Base-by-base conservation (phyloP, 768 basidiomycete genomes). In the Phaeotremella skinneri region DNA sequence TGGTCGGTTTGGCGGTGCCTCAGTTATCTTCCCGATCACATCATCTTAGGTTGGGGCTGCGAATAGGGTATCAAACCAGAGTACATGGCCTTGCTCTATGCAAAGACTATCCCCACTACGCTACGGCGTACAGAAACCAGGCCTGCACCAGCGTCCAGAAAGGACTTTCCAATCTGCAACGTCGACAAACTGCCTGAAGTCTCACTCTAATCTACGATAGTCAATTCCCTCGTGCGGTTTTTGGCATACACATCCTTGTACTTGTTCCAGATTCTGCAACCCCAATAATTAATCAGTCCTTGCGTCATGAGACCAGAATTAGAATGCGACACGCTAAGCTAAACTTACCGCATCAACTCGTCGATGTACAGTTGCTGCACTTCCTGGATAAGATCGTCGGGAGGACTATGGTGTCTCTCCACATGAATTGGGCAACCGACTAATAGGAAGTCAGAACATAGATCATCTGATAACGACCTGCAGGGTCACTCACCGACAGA, bases 181-280 rank as follows among this genome's bases (percentile, higher is more conserved):
- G 34, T 7, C 7, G 34, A 37, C 34, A 37, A 37, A 37, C 9
- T 37, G 34, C n/a, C n/a, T n/a, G 34, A 37, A 37, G 7, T 17
- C 17, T 7, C 11, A 55, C 45, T 16, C 54, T 56, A 78, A 32
- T 77, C 78, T 13, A 78, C 75, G 39, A 78, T 47, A 13, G 76
- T 76, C 54, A 78, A 55, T 43, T 77, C 79, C 58, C 76, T 77
- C 56, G 84, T 83, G 42, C 92, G 82, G 27, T 89, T 82, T 71
- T 89, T 86, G 30, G 93, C 93, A 69, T 93, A 96, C 54, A 87
- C 83, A 72, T 97, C 88, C 78, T 98, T 98, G 80, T 97, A 94
- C 5, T 87, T 85, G 73, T 98, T 84, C 93, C 93, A 98, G 64
- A 97, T 94, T 50, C 92, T 96, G 67, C 26, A 16, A 37, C 9